These are phyloP conservation scores for Aspergillus sclerotialis DNA, from an alignment of 2,329 filamentous ascomycete species.

Conservation along the genomic window DNA sequence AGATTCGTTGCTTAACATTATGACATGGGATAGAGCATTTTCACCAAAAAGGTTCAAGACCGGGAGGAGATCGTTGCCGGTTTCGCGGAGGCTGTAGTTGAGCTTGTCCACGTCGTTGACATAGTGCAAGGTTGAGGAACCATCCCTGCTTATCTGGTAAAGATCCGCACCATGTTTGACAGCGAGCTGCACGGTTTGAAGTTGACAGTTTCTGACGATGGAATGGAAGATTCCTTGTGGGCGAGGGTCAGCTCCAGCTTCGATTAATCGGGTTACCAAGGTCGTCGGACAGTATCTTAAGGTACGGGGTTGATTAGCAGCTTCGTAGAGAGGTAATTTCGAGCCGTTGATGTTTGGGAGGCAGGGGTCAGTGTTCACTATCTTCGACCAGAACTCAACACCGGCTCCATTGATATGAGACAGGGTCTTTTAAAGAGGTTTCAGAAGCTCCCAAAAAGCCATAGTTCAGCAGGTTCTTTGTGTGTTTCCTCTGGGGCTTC, in stretches of 20 bases:
- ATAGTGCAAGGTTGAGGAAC: not conserved
- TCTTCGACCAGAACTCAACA: no score
- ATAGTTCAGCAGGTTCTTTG: no score
- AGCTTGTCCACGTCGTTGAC: not conserved
- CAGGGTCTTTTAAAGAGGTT: no score
- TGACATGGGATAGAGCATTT: no score
- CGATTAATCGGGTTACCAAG: slow-evolving; percentile 1
- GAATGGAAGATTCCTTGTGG: not conserved
- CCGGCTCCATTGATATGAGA: no score
- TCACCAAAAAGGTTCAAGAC: not conserved
- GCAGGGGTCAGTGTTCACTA: slow-evolving; percentile 5
- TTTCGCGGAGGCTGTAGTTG: not conserved
- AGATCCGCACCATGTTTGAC: slow-evolving; percentile 2
- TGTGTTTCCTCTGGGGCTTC: no score
- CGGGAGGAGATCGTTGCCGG: not conserved
- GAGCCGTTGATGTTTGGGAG: not conserved
- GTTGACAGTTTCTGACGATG: not conserved
- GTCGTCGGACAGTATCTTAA: no score
- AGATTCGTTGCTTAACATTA: no score
- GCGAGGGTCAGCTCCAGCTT: not conserved
- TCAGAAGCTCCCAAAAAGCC: no score
- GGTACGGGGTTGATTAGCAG: no score
- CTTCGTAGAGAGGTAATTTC: not conserved
- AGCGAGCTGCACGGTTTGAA: slow-evolving; percentile 1
- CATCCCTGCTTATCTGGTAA: not conserved